Conservation (phyloP, 2,329 filamentous ascomycete genomes). For the Talaromyces sp. region DNA sequence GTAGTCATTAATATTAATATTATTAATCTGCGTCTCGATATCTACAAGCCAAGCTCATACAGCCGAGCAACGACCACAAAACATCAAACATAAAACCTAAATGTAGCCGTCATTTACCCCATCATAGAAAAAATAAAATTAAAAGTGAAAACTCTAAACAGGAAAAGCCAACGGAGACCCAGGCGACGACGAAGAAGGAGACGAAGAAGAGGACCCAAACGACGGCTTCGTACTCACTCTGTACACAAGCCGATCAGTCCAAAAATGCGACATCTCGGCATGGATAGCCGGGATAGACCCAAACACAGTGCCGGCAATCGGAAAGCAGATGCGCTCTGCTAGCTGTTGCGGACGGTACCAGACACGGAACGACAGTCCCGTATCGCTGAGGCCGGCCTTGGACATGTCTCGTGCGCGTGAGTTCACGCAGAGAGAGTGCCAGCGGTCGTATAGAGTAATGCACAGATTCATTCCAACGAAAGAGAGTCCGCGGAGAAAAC, state of each 20-base stretch:
- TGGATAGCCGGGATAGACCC: conserved; percentile 63
- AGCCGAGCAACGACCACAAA: too few relatives aligned
- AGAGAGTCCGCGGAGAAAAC: conserved; percentile 53
- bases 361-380: conserved; percentile 54
- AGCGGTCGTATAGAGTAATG: conserved; percentile 62
- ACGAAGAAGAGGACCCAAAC: background rate
- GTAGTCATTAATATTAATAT: background rate
- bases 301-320: conserved; percentile 61
- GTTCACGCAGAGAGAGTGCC: conserved; percentile 57
- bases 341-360: conserved; percentile 53
- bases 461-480: conserved; percentile 59
- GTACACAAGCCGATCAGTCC: conserved; percentile 63
- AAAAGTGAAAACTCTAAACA: background rate
- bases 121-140: too few relatives aligned
- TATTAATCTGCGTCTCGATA: background rate
- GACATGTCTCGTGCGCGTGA: conserved; percentile 61
- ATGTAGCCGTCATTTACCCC: too few relatives aligned
- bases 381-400: conserved; percentile 57
- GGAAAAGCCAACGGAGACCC: background rate
- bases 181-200: background rate
- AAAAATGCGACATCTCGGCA: conserved; percentile 64
- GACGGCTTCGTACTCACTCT: conserved; percentile 64
- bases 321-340: conserved; percentile 60
- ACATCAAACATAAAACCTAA: too few relatives aligned
- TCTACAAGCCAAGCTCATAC: background rate